Conservation (phyloP, 305 asterid species). For the Fraxinus nigra region DNA sequence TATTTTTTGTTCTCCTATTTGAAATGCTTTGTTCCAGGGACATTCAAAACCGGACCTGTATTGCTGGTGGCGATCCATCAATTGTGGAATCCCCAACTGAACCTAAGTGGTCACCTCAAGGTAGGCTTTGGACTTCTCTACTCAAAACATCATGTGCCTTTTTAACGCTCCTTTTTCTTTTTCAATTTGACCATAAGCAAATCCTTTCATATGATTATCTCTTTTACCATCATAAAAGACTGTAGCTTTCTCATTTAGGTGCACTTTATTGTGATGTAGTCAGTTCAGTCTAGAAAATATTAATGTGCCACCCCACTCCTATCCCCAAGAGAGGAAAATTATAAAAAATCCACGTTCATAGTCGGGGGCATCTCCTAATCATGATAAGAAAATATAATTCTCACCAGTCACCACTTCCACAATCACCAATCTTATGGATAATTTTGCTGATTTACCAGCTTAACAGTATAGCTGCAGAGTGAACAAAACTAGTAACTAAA, state of each 20-base stretch:
- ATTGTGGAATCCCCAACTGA: conserved; percentile 85
- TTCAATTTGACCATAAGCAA: neutral
- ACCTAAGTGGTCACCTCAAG: conserved; percentile 97
- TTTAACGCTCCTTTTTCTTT: neutral
- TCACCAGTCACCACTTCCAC: neutral
- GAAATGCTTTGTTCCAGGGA: conserved; percentile 45
- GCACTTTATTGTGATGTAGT: neutral
- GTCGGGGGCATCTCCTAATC: neutral
- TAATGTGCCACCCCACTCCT: neutral
- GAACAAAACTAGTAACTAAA: neutral
- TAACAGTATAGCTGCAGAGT: neutral
- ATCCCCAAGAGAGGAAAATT: neutral
- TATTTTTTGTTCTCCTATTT: neutral
- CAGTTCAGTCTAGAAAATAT: neutral
- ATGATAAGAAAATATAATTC: neutral
- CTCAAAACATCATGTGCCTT: conserved; percentile 11
- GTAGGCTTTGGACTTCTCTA: conserved; percentile 34
- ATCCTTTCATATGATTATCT: neutral
- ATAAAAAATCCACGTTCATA: neutral
- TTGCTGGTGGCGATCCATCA: conserved; percentile 81
- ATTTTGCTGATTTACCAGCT: neutral
- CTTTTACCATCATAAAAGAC: neutral
- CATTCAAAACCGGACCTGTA: conserved; percentile 59
- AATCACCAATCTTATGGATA: neutral
- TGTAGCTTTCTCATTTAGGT: neutral